phyloP scores from a whole-genome alignment of 2,329 filamentous ascomycete species.

The Ramichloridium luteum region DNA sequence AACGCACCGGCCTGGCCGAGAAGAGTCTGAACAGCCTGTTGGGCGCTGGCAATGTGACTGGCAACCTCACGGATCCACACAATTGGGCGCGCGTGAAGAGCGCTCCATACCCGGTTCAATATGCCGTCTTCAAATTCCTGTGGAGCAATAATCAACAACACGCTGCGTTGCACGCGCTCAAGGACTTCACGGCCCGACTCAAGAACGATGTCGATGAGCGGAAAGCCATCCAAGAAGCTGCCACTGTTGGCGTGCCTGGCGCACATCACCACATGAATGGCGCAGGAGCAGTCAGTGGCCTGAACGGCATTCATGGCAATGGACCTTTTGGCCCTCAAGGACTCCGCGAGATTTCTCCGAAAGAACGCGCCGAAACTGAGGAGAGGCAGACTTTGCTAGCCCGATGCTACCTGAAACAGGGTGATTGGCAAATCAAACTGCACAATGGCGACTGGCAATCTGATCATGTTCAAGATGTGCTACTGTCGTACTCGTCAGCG shows the following conservation, averaged over 20 bases:
- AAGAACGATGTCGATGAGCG: conserved; percentile 44
- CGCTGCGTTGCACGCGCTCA: conserved; percentile 46
- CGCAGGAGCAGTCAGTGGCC: conserved; percentile 26
- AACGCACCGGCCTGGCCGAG: conserved; percentile 85
- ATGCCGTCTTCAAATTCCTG: conserved; percentile 93
- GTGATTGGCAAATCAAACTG: conserved; percentile 83
- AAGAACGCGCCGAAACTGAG: conserved; percentile 34
- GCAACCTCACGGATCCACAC: conserved; percentile 15
- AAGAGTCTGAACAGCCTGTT: conserved; percentile 90
- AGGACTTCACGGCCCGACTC: conserved; percentile 48
- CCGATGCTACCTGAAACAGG: conserved; percentile 91
- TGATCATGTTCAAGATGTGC: conserved; percentile 73
- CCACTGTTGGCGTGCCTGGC: conserved; percentile 34
- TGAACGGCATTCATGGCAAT: conserved; percentile 30
- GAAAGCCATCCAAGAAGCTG: conserved; percentile 18
- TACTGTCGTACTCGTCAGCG: conserved; percentile 81
- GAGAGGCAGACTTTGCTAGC: conserved; percentile 63
- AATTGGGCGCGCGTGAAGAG: conserved; percentile 25
- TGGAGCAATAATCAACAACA: conserved; percentile 72
- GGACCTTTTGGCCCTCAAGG: conserved; percentile 20
- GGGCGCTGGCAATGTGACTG: conserved; percentile 46
- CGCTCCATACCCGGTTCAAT: conserved; percentile 69
- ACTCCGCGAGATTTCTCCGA: conserved; percentile 23
- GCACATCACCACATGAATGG: conserved; percentile 21
- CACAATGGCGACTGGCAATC: conserved; percentile 83